These are phyloP conservation scores for Tremella mesenterica DNA, from an alignment of 768 basidiomycete genomes.

Conservation along the genomic window DNA sequence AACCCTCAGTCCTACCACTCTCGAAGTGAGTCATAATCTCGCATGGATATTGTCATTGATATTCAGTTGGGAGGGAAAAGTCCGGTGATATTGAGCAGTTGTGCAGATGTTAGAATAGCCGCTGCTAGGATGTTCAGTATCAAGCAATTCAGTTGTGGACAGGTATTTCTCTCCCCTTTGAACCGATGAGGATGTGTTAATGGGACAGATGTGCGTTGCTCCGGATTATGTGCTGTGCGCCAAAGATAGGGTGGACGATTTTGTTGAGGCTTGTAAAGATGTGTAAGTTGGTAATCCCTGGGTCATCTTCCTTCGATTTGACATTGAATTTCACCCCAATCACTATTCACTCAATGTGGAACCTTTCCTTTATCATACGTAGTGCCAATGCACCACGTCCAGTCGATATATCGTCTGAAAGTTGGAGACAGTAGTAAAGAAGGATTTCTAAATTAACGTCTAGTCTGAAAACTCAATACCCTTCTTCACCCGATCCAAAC, in stretches of 20 bases:
- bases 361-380: not conserved
- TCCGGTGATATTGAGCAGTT: slow-evolving; percentile 38
- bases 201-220: slow-evolving; percentile 29
- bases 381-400: no score
- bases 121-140: slow-evolving; percentile 39
- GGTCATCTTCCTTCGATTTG: no score
- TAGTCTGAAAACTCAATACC: slow-evolving; percentile 23
- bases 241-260: slow-evolving; percentile 25
- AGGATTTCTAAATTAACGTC: not conserved
- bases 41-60: not conserved
- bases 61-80: slow-evolving; percentile 43
- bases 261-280: slow-evolving; percentile 22
- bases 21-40: slow-evolving; percentile 34
- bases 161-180: slow-evolving; percentile 18
- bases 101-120: slow-evolving; percentile 33
- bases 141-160: slow-evolving; percentile 35
- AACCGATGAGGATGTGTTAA: not conserved
- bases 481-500: slow-evolving; percentile 20
- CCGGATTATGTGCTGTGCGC: slow-evolving; percentile 41
- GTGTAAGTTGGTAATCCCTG: no score
- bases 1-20: slow-evolving; percentile 40
- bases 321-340: no score
- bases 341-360: no score
- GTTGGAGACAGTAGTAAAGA: no score
- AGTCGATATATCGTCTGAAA: no score